Evolutionary conservation across 345 rosid genomes (phyloP).

Genomic region (Zanthoxylum bungeanum): DNA sequence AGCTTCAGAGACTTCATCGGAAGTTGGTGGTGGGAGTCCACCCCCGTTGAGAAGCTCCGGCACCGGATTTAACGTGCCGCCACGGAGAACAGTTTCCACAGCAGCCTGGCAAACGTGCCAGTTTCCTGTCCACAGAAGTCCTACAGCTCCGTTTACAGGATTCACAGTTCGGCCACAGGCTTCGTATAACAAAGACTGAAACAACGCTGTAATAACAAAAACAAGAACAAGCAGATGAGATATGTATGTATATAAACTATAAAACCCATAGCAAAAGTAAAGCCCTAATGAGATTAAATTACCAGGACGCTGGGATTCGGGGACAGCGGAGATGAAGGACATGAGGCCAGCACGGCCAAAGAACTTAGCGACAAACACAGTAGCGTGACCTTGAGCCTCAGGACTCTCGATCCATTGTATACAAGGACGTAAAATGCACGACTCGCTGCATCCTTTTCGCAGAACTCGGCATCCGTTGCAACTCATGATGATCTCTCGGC

Average conservation of each 20-base stretch:
- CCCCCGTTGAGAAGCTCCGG: slow-evolving; percentile 49
- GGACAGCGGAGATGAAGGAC: slow-evolving; percentile 71
- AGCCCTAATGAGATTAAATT: background rate
- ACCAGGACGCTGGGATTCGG: slow-evolving; percentile 62
- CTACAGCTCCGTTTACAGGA: slow-evolving; percentile 72
- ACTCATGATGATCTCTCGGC: slow-evolving; percentile 49
- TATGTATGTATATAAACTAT: too few relatives aligned
- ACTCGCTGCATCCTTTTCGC: slow-evolving; percentile 81
- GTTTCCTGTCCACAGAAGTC: slow-evolving; percentile 67
- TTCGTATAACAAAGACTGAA: slow-evolving; percentile 62
- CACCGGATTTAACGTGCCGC: slow-evolving; percentile 45
- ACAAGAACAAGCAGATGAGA: background rate
- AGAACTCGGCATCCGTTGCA: slow-evolving; percentile 87
- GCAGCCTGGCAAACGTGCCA: slow-evolving; percentile 62
- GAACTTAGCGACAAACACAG: slow-evolving; percentile 83
- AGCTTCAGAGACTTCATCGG: slow-evolving; percentile 71
- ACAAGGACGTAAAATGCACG: slow-evolving; percentile 69
- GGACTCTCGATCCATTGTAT: slow-evolving; percentile 56
- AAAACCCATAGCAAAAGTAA: too few relatives aligned
- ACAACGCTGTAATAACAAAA: slow-evolving; percentile 43
- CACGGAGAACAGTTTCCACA: slow-evolving; percentile 57
- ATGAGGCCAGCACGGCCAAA: slow-evolving; percentile 91
- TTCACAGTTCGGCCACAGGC: slow-evolving; percentile 66
- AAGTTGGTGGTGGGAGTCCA: slow-evolving; percentile 32
- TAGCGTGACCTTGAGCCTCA: slow-evolving; percentile 81